Evolutionary conservation across 2,329 filamentous ascomycete genomes (phyloP).

Genomic region (Aspergillus uvarum): DNA sequence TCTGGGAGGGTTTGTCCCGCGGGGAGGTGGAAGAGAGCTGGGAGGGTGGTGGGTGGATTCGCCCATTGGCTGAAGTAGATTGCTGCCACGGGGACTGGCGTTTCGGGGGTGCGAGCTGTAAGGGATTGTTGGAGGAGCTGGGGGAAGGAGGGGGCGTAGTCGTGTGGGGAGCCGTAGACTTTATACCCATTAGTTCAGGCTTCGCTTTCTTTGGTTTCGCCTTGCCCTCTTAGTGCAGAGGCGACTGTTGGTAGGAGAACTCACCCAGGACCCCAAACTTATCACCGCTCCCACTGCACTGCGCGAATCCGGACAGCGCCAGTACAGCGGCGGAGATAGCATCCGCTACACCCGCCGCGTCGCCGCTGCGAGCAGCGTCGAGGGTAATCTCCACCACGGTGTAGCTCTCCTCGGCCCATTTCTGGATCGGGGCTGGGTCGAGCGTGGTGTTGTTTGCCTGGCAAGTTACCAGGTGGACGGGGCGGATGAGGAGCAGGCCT

Average conservation of each 20-base stretch:
- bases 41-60: background rate
- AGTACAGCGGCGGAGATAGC: constrained; percentile 14
- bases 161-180: constrained; percentile 29
- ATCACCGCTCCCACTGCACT: constrained; percentile 26
- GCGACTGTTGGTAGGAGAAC: background rate
- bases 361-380: constrained; percentile 6
- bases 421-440: constrained; percentile 58
- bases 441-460: constrained; percentile 38
- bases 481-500: constrained; percentile 48
- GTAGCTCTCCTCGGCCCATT: constrained; percentile 73
- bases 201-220: too few species aligned
- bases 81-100: constrained; percentile 8
- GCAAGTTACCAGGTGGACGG: constrained; percentile 29
- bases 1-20: background rate
- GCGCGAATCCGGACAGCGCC: constrained; percentile 17
- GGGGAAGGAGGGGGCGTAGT: constrained; percentile 22
- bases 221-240: too few species aligned
- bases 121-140: constrained; percentile 6
- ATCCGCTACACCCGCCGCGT: constrained; percentile 15
- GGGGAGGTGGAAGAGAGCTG: constrained; percentile 21
- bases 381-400: constrained; percentile 56
- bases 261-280: constrained; percentile 26
- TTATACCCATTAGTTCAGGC: background rate
- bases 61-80: constrained; percentile 23
- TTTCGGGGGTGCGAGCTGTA: background rate